Evolutionary conservation across 2,329 filamentous ascomycete species (phyloP), one percentile per base, ranked within the genome.

Genomic region (Claviceps digitariae): DNA sequence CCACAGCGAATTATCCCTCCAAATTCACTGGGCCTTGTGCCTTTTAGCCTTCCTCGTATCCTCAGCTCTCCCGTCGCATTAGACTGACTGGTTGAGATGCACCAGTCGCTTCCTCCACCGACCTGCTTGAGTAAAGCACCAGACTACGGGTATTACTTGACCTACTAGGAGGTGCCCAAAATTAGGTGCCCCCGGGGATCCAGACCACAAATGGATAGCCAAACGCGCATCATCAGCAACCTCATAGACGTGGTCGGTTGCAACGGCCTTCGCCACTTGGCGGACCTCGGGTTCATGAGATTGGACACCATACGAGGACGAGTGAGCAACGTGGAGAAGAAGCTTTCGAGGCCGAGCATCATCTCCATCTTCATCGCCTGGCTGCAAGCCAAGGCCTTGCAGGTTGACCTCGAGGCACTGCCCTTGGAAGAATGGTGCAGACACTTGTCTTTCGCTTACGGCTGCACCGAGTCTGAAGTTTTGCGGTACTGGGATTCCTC

Each of bases 301-400:
- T 62, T 64, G 25, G 50, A 48, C 4, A 63, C 57, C 1, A 50
- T 67, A 4, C 58, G 63, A 27, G 57, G 54, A 31, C 61, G 56
- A 3, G 48, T 66, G 9, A 27, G 9, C 0, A 46, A 48, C 2
- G 58, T 52, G 10, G 41, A 38, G 7, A n/a, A 40, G 3, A 47
- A 41, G 2, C 58, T 65, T 13, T 36, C 55, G 1, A 2, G 38
- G 6, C n/a, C 21, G 9, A 59, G 51, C 45, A 57, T 60, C n/a
- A 58, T 57, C 1, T 60, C 58, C 6, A 59, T 66, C 31, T 65
- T 61, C 41, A 55, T 57, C 9, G 51, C 55, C 3, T 67, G 66
- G 66, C 57, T 67, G 8, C 52, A 57, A n/a, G 57, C 60, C n/a
- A 58, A 59, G 23, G 50, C 48, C 1, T 45, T 52, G 44, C 50